A percentile compares a stretch with the other conserved stretches of the same genome.
These are phyloP conservation scores for Stephania cephalantha DNA, from an alignment of 164 flowering plant species.

Conservation along the genomic window DNA sequence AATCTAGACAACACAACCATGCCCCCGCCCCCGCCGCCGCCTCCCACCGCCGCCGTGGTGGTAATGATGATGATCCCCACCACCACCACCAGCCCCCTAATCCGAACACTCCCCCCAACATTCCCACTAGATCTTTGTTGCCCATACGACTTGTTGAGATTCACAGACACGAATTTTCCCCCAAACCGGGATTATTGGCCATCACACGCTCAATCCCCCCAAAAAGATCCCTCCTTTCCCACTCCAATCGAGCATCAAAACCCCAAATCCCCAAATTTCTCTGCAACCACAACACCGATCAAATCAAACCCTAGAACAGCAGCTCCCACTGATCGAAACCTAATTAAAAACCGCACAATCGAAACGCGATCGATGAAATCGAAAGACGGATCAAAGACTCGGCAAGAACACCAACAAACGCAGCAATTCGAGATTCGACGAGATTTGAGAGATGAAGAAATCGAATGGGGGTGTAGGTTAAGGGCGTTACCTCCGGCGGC, in stretches of 20 bases:
- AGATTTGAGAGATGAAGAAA: background rate
- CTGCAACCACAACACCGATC: background rate
- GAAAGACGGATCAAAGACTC: slow-evolving; percentile 5
- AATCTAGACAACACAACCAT: slow-evolving; percentile 83
- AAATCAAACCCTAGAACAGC: slow-evolving; percentile 15
- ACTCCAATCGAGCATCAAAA: slow-evolving; percentile 57
- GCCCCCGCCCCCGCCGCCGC: slow-evolving; percentile 47
- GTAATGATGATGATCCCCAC: slow-evolving; percentile 7
- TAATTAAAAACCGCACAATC: background rate
- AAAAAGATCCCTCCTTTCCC: slow-evolving; percentile 13
- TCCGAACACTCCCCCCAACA: too few species aligned
- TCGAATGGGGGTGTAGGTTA: slow-evolving; percentile 1
- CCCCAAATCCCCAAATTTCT: slow-evolving; percentile 6
- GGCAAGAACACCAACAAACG: too few species aligned
- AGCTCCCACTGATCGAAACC: slow-evolving; percentile 1
- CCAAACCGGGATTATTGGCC: slow-evolving; percentile 79
- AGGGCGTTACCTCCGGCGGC: slow-evolving; percentile 32
- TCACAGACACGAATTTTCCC: slow-evolving; percentile 85
- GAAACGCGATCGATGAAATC: slow-evolving; percentile 17
- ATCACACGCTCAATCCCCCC: slow-evolving; percentile 30
- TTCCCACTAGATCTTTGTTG: slow-evolving; percentile 26
- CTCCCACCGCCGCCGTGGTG: background rate
- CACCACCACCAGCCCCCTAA: background rate
- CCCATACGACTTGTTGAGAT: slow-evolving; percentile 87
- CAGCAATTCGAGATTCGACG: background rate